phyloP scores from a whole-genome alignment of 2,329 filamentous ascomycete genomes.

The Bipolaris gigantea region DNA sequence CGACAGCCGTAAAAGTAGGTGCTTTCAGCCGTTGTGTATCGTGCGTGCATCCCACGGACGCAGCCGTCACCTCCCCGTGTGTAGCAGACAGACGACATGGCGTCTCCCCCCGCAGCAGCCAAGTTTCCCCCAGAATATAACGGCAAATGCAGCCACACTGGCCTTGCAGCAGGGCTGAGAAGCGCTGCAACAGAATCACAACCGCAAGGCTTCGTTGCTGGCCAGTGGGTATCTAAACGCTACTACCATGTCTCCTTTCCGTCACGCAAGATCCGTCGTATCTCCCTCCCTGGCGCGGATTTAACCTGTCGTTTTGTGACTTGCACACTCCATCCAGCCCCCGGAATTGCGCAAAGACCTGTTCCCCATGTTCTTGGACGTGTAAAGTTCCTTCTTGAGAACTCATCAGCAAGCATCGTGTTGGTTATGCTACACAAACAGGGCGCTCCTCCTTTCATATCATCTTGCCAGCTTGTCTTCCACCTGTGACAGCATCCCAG shows the following conservation, averaged over 20 bases:
- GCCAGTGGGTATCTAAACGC: not conserved
- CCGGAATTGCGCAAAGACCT: constrained; percentile 14
- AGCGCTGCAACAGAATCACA: not conserved
- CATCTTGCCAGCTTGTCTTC: constrained; percentile 19
- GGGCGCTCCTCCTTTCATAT: constrained; percentile 27
- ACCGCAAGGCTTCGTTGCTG: constrained; percentile 1
- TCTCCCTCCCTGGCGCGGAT: constrained; percentile 10
- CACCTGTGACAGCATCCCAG: constrained; percentile 24
- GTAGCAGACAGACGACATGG: constrained; percentile 30
- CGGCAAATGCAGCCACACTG: constrained; percentile 28
- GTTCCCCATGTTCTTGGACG: constrained; percentile 16
- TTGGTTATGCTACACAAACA: constrained; percentile 39
- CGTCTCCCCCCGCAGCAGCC: constrained; percentile 30
- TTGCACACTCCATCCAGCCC: constrained; percentile 10
- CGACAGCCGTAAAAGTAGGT: constrained; percentile 29
- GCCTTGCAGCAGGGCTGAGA: constrained; percentile 44
- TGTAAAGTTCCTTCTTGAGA: constrained; percentile 33
- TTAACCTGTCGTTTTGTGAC: constrained; percentile 37
- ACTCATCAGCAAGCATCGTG: constrained; percentile 35
- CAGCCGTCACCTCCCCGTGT: constrained; percentile 36
- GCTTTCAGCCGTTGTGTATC: constrained; percentile 38
- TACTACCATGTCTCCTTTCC: not conserved
- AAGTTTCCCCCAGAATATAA: constrained; percentile 18
- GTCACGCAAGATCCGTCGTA: not conserved
- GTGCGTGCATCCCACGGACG: constrained; percentile 28